These are phyloP conservation scores for Apiosordaria backusii DNA, from an alignment of 495 filamentous ascomycete species.

Conservation along the genomic window DNA sequence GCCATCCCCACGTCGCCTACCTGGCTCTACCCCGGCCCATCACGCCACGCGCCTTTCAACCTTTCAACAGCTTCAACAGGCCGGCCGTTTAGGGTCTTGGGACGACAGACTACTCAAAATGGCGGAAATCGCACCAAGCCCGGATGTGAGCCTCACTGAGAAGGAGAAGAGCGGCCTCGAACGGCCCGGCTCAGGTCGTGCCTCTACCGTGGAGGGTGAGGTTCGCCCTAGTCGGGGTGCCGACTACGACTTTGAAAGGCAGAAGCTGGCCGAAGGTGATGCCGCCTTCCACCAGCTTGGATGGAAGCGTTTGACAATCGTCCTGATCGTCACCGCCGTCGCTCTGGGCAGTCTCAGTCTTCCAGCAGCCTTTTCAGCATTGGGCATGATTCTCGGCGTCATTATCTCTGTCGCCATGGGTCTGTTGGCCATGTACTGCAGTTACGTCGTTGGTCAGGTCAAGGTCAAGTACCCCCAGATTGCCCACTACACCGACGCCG, in stretches of 20 bases:
- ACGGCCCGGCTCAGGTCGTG: not conserved
- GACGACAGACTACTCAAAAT: not conserved
- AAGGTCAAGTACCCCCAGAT: constrained; percentile 70
- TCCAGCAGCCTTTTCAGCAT: constrained; percentile 58
- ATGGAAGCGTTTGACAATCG: constrained; percentile 50
- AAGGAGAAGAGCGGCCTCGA: constrained; percentile 3
- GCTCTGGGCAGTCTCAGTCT: constrained; percentile 67
- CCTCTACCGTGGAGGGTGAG: constrained; percentile 19
- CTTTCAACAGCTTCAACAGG: not conserved
- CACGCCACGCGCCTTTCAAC: not conserved
- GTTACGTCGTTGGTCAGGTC: constrained; percentile 74
- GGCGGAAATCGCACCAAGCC: not conserved
- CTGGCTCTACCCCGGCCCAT: not conserved
- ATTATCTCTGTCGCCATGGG: constrained; percentile 61
- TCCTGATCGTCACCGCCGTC: constrained; percentile 72
- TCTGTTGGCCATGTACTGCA: constrained; percentile 68
- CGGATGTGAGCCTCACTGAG: not conserved
- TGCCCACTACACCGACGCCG: constrained; percentile 68
- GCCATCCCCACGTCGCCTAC: not conserved
- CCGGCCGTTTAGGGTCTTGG: not conserved
- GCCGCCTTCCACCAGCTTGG: constrained; percentile 44
- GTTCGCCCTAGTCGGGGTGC: constrained; percentile 20
- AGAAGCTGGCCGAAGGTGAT: constrained; percentile 36
- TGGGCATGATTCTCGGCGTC: constrained; percentile 58
- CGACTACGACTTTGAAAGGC: constrained; percentile 36